A percentile compares a stretch with the other conserved stretches of the same genome.
phyloP scores from a whole-genome alignment of 495 filamentous ascomycete species.

The Bacidia gigantensis region DNA sequence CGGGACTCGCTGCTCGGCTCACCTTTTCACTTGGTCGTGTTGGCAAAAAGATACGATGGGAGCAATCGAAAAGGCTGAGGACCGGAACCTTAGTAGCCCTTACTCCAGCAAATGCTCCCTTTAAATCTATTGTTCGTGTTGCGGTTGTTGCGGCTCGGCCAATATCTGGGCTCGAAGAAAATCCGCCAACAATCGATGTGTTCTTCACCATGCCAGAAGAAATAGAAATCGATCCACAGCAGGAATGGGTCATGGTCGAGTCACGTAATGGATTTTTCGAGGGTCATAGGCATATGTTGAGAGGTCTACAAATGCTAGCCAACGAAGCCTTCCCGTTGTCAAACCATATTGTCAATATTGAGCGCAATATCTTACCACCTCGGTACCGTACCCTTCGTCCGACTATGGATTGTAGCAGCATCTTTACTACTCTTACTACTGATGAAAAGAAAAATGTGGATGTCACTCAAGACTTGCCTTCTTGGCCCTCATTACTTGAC shows the following conservation, averaged over 20 bases:
- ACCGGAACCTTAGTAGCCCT: conserved; percentile 59
- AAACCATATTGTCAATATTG: conserved; percentile 42
- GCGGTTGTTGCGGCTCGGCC: conserved; percentile 63
- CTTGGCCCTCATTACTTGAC: conserved; percentile 42
- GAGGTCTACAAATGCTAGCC: conserved; percentile 58
- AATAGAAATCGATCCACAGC: conserved; percentile 50
- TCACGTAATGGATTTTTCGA: conserved; percentile 60
- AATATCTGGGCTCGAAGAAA: conserved; percentile 42
- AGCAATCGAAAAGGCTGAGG: conserved; percentile 57
- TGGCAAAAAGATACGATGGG: conserved; percentile 60
- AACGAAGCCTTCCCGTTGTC: conserved; percentile 46
- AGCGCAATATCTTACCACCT: conserved; percentile 34
- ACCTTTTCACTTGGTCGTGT: conserved; percentile 57
- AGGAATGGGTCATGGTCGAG: conserved; percentile 70
- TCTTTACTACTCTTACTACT: conserved; percentile 13
- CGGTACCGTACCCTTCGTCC: conserved; percentile 35
- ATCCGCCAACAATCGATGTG: conserved; percentile 63
- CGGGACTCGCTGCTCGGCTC: conserved; percentile 52
- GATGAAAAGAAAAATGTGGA: conserved; percentile 24
- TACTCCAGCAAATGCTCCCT: conserved; percentile 47
- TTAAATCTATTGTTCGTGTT: conserved; percentile 51
- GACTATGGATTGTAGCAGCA: conserved; percentile 31
- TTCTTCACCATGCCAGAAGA: conserved; percentile 52
- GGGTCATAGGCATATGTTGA: conserved; percentile 53
- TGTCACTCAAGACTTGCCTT: conserved; percentile 40